A percentile compares a stretch with the other conserved stretches of the same genome.
Evolutionary conservation across 2,329 filamentous ascomycete genomes (phyloP).

Genomic region (Beauveria scarabaeidicola): DNA sequence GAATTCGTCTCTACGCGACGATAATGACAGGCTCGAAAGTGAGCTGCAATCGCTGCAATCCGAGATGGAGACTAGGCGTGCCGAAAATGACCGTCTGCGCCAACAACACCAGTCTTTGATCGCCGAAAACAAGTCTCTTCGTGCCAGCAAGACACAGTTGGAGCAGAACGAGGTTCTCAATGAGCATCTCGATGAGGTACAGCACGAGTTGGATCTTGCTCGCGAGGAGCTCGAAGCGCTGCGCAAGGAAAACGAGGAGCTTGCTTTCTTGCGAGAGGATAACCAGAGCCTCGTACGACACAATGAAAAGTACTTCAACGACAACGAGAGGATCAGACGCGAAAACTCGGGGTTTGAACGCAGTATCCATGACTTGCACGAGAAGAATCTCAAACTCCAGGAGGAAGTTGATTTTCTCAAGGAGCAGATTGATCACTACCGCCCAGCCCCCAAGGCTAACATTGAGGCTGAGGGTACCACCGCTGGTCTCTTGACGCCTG

Average conservation of each 20-base stretch:
- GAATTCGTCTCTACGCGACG: slow-evolving; percentile 31
- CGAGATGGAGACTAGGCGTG: slow-evolving; percentile 33
- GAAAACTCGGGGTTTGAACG: slow-evolving; percentile 42
- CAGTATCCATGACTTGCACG: slow-evolving; percentile 36
- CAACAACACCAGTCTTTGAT: slow-evolving; percentile 35
- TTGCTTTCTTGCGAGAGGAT: slow-evolving; percentile 30
- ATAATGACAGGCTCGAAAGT: slow-evolving; percentile 31
- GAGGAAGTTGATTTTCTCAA: slow-evolving; percentile 39
- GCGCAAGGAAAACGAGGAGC: slow-evolving; percentile 5
- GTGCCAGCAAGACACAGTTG: slow-evolving; percentile 31
- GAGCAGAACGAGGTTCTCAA: slow-evolving; percentile 25
- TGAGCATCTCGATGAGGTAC: slow-evolving; percentile 30
- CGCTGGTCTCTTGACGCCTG: slow-evolving; percentile 13
- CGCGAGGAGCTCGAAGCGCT: slow-evolving; percentile 14
- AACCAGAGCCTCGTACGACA: slow-evolving; percentile 44
- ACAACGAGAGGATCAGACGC: slow-evolving; percentile 40
- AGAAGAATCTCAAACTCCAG: slow-evolving; percentile 38
- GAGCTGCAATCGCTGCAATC: slow-evolving; percentile 28
- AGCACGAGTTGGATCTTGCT: slow-evolving; percentile 33
- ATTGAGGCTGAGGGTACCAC: slow-evolving; percentile 28
- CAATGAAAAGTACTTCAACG: slow-evolving; percentile 46
- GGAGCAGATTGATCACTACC: slow-evolving; percentile 35
- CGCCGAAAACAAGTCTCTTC: slow-evolving; percentile 37
- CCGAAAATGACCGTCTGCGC: slow-evolving; percentile 32
- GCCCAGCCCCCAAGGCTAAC: slow-evolving; percentile 29